Conservation (phyloP, 2,329 filamentous ascomycete species). For the Aspergillus ustus region DNA sequence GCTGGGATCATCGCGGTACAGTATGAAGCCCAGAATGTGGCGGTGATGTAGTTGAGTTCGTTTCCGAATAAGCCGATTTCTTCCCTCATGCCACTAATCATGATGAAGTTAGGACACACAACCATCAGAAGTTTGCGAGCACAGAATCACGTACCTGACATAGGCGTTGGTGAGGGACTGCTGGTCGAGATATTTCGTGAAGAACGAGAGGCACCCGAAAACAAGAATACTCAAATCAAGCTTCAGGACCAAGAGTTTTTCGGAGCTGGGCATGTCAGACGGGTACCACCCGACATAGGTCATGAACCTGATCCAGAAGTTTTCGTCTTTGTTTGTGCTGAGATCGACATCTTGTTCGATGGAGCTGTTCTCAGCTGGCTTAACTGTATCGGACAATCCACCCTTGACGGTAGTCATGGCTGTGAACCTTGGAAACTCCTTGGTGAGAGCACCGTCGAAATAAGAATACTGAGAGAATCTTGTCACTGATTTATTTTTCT, state of each 20-base stretch:
- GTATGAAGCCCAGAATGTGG: not conserved
- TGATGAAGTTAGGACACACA: not conserved
- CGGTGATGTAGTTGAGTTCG: not conserved
- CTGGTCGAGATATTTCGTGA: not conserved
- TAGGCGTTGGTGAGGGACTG: not conserved
- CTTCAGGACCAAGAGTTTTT: not conserved
- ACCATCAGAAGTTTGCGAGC: not conserved
- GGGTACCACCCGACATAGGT: not conserved
- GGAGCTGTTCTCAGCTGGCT: not conserved
- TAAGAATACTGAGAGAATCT: not conserved
- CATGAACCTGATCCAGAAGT: not conserved
- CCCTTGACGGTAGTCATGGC: not conserved
- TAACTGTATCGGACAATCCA: not conserved
- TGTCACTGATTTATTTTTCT: not conserved
- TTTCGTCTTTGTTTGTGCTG: not conserved
- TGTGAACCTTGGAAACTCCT: not conserved
- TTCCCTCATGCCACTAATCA: not conserved
- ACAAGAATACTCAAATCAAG: not conserved
- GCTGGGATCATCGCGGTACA: not conserved
- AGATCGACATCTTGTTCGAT: not conserved
- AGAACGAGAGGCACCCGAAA: not conserved
- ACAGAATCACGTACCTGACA: not conserved
- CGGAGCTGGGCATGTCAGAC: not conserved
- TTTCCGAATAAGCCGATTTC: not conserved
- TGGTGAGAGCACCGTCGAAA: not conserved